phyloP scores from a whole-genome alignment of 805 yeast genomes.

The Yarrowia yakushimensis region DNA sequence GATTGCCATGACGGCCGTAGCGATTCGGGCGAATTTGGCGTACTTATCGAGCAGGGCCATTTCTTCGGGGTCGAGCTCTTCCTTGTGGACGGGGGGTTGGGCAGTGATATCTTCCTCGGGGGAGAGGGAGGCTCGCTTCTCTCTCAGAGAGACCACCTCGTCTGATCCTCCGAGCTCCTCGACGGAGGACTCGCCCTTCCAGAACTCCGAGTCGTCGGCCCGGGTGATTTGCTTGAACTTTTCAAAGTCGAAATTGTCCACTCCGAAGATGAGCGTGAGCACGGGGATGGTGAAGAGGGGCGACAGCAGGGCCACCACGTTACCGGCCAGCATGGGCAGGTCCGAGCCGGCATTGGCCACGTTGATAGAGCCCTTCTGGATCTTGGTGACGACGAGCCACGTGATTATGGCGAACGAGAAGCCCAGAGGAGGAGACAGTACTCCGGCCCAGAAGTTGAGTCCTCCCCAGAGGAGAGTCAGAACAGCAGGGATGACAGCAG shows the following conservation, averaged over 20 bases:
- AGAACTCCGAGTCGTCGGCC: conserved; percentile 23
- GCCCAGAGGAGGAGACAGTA: conserved; percentile 73
- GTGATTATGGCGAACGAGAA: conserved; percentile 68
- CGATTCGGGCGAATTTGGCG: conserved; percentile 55
- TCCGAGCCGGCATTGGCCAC: conserved; percentile 67
- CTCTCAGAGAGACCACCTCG: neutral
- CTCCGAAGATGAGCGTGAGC: conserved; percentile 59
- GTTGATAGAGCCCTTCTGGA: conserved; percentile 49
- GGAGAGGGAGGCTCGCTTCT: conserved; percentile 30
- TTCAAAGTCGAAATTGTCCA: conserved; percentile 73
- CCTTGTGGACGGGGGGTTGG: conserved; percentile 33
- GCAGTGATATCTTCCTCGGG: no score
- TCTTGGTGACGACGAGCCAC: conserved; percentile 49
- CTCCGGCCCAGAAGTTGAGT: conserved; percentile 67
- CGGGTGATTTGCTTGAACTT: conserved; percentile 52
- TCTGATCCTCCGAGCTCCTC: neutral
- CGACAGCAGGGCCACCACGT: conserved; percentile 73
- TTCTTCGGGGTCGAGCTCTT: conserved; percentile 44
- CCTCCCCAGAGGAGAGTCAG: conserved; percentile 61
- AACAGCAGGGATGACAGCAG: conserved; percentile 78
- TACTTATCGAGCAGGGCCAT: conserved; percentile 50
- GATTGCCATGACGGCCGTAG: conserved; percentile 60
- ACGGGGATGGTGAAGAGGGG: conserved; percentile 69
- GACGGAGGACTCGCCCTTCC: neutral
- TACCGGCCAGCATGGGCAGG: conserved; percentile 86